Evolutionary conservation across 441 rosid species (phyloP).

Genomic region (Pelargonium cotyledonis): DNA sequence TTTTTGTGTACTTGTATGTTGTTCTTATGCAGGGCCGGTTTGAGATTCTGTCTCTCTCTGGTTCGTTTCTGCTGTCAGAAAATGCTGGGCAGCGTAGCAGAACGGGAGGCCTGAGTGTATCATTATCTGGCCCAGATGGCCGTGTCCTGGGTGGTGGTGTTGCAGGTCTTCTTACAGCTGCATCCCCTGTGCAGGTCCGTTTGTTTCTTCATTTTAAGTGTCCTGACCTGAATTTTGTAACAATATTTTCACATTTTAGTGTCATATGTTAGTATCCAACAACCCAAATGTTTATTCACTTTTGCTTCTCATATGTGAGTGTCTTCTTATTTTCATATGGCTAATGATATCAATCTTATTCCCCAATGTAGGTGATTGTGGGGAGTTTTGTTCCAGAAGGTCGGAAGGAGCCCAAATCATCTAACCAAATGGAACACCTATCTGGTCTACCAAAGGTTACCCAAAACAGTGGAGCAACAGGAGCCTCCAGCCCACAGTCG

Average conservation of each 20-base stretch:
- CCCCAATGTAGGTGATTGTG: constrained; percentile 48
- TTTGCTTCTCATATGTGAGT: too few species aligned
- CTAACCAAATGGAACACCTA: constrained; percentile 31
- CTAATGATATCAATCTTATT: constrained; percentile 8
- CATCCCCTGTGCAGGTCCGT: constrained; percentile 65
- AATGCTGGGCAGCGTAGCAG: constrained; percentile 48
- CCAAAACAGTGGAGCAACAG: constrained; percentile 28
- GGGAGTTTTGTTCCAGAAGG: constrained; percentile 67
- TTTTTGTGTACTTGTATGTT: neutral
- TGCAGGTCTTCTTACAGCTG: constrained; percentile 67
- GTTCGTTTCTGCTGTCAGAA: constrained; percentile 53
- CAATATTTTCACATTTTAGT: neutral
- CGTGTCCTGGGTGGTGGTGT: constrained; percentile 66
- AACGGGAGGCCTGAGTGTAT: constrained; percentile 52
- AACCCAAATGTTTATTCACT: too few species aligned
- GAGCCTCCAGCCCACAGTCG: constrained; percentile 58
- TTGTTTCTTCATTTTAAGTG: neutral
- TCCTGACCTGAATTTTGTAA: neutral
- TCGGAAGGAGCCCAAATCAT: constrained; percentile 42
- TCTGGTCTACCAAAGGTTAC: constrained; percentile 28
- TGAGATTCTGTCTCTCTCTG: constrained; percentile 58
- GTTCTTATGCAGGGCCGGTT: constrained; percentile 45
- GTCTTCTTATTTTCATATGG: too few species aligned
- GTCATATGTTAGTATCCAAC: too few species aligned
- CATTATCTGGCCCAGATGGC: constrained; percentile 57